Conservation (phyloP, 2,329 filamentous ascomycete species). For the Teratosphaeria gauchensis region DNA sequence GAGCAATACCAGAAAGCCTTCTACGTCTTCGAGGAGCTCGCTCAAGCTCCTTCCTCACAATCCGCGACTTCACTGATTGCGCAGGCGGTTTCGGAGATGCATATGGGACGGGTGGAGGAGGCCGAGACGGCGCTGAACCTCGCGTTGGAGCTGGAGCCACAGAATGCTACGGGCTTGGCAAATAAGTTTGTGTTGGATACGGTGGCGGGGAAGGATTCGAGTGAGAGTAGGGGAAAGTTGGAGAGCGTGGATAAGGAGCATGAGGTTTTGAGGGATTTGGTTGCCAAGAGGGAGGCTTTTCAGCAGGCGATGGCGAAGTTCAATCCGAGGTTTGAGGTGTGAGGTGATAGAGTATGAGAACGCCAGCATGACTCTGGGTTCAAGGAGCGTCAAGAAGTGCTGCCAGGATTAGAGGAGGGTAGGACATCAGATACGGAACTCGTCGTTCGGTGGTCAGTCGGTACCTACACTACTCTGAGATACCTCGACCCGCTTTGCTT, state of each 20-base stretch:
- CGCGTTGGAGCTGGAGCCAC: conserved; percentile 63
- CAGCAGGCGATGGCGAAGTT: conserved; percentile 82
- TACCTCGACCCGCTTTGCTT: neutral
- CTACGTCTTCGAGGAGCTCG: conserved; percentile 95
- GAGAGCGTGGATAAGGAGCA: conserved; percentile 57
- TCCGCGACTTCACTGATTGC: conserved; percentile 68
- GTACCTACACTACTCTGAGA: neutral
- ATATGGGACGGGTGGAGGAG: conserved; percentile 80
- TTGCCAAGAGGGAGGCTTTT: conserved; percentile 80
- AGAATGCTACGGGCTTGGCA: conserved; percentile 65
- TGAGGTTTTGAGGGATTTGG: conserved; percentile 60
- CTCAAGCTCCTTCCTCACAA: conserved; percentile 72
- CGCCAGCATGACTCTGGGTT: neutral
- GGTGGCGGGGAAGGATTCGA: conserved; percentile 61
- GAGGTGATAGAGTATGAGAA: conserved; percentile 9
- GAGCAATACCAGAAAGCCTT: conserved; percentile 95
- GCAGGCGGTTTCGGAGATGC: conserved; percentile 84
- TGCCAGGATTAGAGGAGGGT: neutral
- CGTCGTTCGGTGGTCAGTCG: neutral
- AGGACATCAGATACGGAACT: neutral
- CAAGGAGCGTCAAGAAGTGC: neutral
- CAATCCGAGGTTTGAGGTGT: conserved; percentile 65
- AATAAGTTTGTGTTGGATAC: conserved; percentile 74
- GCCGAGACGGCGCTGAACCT: conserved; percentile 78
- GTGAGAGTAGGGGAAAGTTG: conserved; percentile 45